These are phyloP conservation scores for Leonotis leonurus DNA, from an alignment of 257 asterid genomes.

Conservation along the genomic window DNA sequence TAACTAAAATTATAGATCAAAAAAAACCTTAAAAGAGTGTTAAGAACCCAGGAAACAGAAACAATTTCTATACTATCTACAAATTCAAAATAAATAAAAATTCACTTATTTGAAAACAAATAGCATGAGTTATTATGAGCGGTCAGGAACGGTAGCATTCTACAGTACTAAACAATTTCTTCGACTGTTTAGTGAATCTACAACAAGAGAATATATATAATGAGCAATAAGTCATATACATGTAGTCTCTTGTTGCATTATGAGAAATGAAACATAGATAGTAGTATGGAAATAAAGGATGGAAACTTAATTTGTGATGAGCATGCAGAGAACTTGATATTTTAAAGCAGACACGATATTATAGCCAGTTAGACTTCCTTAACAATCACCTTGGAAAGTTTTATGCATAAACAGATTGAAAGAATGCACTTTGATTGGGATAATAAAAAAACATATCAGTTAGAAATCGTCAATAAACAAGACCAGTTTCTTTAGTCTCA, in stretches of 20 bases:
- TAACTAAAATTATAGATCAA: neutral
- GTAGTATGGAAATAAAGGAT: slow-evolving; percentile 1
- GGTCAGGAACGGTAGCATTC: slow-evolving; percentile 1
- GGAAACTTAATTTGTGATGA: neutral
- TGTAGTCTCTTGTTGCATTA: neutral
- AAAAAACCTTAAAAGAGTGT: neutral
- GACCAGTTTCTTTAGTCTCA: slow-evolving; percentile 2
- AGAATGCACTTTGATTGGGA: neutral
- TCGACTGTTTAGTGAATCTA: neutral
- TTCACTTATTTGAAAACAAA: neutral
- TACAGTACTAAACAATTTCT: neutral
- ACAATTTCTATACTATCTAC: neutral
- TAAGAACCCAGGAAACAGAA: neutral
- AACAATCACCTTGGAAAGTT: slow-evolving; percentile 5
- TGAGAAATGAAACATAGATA: neutral
- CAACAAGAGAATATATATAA: no score
- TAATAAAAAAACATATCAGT: no score
- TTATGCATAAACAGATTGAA: neutral
- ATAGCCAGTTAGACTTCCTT: neutral
- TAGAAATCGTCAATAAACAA: neutral
- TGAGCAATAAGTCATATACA: no score
- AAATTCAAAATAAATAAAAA: neutral
- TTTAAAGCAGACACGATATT: neutral
- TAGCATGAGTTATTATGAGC: neutral
- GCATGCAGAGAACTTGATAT: neutral